phyloP scores from a whole-genome alignment of 495 filamentous ascomycete species.

The Tuber umbilicatum region DNA sequence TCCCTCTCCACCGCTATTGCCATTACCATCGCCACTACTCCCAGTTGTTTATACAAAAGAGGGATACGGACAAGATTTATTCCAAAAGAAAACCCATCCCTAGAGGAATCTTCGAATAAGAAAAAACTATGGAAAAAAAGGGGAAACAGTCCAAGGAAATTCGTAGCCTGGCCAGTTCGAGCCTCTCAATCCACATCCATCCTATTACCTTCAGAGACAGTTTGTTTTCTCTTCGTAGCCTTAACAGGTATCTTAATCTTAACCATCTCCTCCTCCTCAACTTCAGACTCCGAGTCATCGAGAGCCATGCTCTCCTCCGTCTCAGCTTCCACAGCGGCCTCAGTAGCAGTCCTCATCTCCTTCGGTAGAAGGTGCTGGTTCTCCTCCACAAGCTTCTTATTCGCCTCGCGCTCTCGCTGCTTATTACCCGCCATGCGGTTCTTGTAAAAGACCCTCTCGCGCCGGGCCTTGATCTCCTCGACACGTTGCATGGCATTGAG shows the following conservation, averaged over 20 bases:
- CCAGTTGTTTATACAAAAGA: not conserved
- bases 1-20: not conserved
- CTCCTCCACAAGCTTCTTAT: conserved; percentile 81
- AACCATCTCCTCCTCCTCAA: conserved; percentile 24
- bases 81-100: not conserved
- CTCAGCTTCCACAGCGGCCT: conserved; percentile 49
- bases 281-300: conserved; percentile 23
- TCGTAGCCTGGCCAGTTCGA: not conserved
- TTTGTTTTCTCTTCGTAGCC: conserved; percentile 28
- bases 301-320: conserved; percentile 44
- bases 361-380: conserved; percentile 79
- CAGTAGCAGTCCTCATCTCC: conserved; percentile 54
- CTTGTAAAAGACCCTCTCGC: conserved; percentile 88
- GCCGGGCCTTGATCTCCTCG: conserved; percentile 70
- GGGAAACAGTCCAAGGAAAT: not conserved
- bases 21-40: not conserved
- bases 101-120: not conserved
- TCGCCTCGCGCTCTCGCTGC: conserved; percentile 64
- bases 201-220: conserved; percentile 22
- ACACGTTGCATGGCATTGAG: conserved; percentile 88
- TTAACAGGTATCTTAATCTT: conserved; percentile 34
- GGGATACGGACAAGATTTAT: not conserved
- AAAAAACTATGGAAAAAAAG: not conserved
- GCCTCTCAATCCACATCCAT: conserved; percentile 40
- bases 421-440: conserved; percentile 83